Percentiles rank a stretch among this genome's conserved stretches.
Evolutionary conservation across 345 rosid genomes (phyloP).

Genomic region (Nephelium lappaceum): DNA sequence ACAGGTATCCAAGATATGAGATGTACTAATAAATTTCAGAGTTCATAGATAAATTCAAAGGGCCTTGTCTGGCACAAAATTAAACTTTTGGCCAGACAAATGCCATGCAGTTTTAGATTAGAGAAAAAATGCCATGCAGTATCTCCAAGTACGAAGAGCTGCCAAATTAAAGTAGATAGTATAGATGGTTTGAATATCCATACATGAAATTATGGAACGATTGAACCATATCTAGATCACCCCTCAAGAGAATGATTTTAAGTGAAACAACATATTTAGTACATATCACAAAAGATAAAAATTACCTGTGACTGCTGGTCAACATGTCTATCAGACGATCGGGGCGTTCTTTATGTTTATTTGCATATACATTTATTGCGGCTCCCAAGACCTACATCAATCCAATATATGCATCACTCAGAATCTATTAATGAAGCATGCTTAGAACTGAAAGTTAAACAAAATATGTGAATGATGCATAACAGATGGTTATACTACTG

Average conservation of each 20-base stretch:
- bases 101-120: not conserved
- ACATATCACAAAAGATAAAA: not conserved
- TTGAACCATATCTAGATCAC: not conserved
- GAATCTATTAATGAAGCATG: slow-evolving; percentile 11
- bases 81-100: not conserved
- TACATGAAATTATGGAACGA: not conserved
- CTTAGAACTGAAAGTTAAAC: not conserved
- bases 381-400: slow-evolving; percentile 84
- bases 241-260: not conserved
- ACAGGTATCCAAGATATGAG: not conserved
- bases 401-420: slow-evolving; percentile 17
- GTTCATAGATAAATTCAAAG: not conserved
- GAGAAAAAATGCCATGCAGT: not conserved
- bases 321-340: slow-evolving; percentile 98
- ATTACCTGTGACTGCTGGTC: slow-evolving; percentile 93
- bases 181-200: not conserved
- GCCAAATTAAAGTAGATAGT: not conserved
- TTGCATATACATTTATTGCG: slow-evolving; percentile 92
- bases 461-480: not conserved
- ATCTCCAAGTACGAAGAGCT: not conserved
- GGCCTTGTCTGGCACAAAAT: not conserved
- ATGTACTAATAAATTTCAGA: not conserved
- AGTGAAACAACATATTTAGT: not conserved
- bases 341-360: slow-evolving; percentile 95
- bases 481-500: not conserved